Base-by-base conservation (phyloP, 2,329 filamentous ascomycete species). In the Lachnellula cervina region DNA sequence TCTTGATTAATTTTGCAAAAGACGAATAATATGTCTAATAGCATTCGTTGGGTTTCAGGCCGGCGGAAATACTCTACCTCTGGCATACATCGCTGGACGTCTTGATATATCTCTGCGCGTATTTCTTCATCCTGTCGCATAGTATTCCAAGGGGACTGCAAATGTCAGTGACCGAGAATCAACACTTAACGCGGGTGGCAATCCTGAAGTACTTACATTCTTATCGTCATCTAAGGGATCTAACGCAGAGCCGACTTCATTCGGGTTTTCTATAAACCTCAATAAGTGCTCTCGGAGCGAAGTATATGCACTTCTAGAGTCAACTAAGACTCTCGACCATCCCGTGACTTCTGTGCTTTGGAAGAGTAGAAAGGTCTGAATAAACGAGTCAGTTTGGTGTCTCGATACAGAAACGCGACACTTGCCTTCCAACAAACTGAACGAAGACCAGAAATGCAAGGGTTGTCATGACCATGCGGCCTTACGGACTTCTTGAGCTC, bases 1-100 rank as follows among this genome's bases (percentile, higher is more conserved):
- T 87, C 84, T 1, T 90, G 90, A 67, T 97, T 90, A 52, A 95
- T 80, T 72, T 96, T 97, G 74, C 91, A 94, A 73, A 92, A 97
- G 62, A 99, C 82, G 72, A 97, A 99, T 35, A 99, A 77, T 34
- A 97, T 85, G 68, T 99, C 89, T 34, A 95, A 75, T 65, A 99
- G 86, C 72, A 90, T 88, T 43, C 78, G 80, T 70, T 97, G 94
- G 1, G 89, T 89, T 14, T 79, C 75, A 13, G 86, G 82, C 63
- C 92, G 82, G 55, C 92, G 90, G 67, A 97, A 99, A 69, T 93
- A 95, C 47, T 84, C 82, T 66, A 94, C 92, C 65, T 97, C 94
- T 5, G 93, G 94, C 71, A 97, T 82, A 68, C 86, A 89, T 61
- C 94, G 82, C 64, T 94, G 88, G 17, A 99, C 92, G 74, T 99